Evolutionary conservation across 352 stramenopile species (phyloP).

Genomic region (Globisporangium iwayamae): DNA sequence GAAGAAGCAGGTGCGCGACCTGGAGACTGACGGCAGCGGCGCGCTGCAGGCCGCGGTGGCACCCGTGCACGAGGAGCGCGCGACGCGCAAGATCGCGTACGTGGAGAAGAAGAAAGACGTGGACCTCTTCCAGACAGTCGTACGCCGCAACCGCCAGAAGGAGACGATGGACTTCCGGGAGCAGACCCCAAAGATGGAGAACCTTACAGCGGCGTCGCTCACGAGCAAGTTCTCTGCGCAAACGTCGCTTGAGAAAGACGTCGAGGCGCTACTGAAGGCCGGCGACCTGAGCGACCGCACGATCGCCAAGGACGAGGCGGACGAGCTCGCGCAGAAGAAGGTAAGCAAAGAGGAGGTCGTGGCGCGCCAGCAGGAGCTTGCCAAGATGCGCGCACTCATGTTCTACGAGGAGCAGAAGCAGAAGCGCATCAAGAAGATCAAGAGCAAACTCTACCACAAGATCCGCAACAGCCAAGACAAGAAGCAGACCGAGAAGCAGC

Average conservation of each 20-base stretch:
- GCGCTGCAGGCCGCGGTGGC: slow-evolving; percentile 64
- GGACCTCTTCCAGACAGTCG: slow-evolving; percentile 85
- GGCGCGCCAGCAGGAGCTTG: slow-evolving; percentile 89
- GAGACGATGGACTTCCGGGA: slow-evolving; percentile 93
- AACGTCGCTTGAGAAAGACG: slow-evolving; percentile 88
- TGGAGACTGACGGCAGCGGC: slow-evolving; percentile 55
- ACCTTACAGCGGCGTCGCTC: slow-evolving; percentile 81
- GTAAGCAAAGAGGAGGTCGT: slow-evolving; percentile 78
- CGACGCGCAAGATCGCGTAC: slow-evolving; percentile 89
- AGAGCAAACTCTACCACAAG: slow-evolving; percentile 98
- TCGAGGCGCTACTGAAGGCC: slow-evolving; percentile 61
- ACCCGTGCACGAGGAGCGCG: slow-evolving; percentile 82
- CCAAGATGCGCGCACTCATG: slow-evolving; percentile 95
- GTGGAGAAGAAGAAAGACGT: slow-evolving; percentile 85
- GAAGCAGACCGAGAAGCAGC: slow-evolving; percentile 85
- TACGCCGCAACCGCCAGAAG: slow-evolving; percentile 91
- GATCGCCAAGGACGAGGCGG: slow-evolving; percentile 61
- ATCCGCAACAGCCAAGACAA: slow-evolving; percentile 95
- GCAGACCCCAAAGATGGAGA: slow-evolving; percentile 79
- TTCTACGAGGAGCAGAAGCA: slow-evolving; percentile 99
- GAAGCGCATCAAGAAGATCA: slow-evolving; percentile 99
- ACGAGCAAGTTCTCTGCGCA: slow-evolving; percentile 92
- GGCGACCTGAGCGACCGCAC: slow-evolving; percentile 58
- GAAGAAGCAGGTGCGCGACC: slow-evolving; percentile 69
- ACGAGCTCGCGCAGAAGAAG: slow-evolving; percentile 69